Evolutionary conservation across 768 basidiomycete species (phyloP), one percentile per base, ranked within the genome.

Genomic region (Trametopsis cervina): DNA sequence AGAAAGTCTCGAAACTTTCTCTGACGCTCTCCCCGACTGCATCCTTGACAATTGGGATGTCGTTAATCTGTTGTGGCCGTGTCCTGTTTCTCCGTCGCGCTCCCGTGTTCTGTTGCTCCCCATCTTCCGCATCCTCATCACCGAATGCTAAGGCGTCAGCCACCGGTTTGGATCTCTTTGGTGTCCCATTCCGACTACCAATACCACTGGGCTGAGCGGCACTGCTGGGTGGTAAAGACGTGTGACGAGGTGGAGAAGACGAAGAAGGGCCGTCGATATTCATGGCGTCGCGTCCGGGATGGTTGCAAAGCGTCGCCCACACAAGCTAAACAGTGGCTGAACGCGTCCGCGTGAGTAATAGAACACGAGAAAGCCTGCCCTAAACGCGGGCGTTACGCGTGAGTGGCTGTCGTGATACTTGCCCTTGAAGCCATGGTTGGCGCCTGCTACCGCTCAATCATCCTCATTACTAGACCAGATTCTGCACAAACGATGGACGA

Each of bases 11-110:
- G 60, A 98, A 97, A 59, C 85, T 83, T 59, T 94, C 89, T 47
- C 85, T 83, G 3, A 98, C 90, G 57, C 89, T 90, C 70, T 98
- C 94, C 45, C 95, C 95, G 17, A 97, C 95, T 25, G 88, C 83
- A 67, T 98, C 96, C 57, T 83, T 85, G 1, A 98, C 93, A 43
- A 89, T 70, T 2, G 93, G 89, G 0, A 96, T 77, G 57, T 93
- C 88, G 3, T 69, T 76, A 46, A 76, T 76, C 9, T 66, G 69
- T 49, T 70, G 70, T 40, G 71, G 70, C 47, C 75, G 72, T 9
- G 54, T 43, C 37, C 75, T 73, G 47, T 75, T 70, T 48, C 76
- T 71, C 15, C 62, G 52, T 9, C 61, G 45, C 2, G 57, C 27
- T 0, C 52, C 56, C 11, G 51, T 35, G 40, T 63, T 71, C 24